phyloP scores from a whole-genome alignment of 768 basidiomycete species.

The Austroboletus eburneus region DNA sequence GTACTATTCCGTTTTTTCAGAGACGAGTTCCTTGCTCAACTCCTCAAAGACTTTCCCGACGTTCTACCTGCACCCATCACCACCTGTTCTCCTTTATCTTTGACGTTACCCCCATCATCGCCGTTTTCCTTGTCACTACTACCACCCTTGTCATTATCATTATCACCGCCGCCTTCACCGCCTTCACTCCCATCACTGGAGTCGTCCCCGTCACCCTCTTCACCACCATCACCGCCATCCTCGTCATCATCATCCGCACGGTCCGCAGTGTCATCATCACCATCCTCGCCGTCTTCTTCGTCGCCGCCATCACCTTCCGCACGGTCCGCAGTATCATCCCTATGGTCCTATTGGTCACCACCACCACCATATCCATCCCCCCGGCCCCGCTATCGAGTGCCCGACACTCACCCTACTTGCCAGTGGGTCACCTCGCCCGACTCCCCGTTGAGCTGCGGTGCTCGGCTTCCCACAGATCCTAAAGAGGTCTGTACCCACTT shows the following conservation, averaged over 20 bases:
- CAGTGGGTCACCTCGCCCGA: constrained; percentile 6
- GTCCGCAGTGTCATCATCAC: too few relatives aligned
- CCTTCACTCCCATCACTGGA: too few relatives aligned
- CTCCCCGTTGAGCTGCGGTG: constrained; percentile 1
- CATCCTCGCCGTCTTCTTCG: too few relatives aligned
- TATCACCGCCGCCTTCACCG: too few relatives aligned
- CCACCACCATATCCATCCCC: background rate
- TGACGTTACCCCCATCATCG: background rate
- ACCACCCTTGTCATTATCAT: background rate
- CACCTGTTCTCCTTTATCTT: background rate
- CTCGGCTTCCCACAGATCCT: constrained; percentile 1
- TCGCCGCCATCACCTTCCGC: too few relatives aligned
- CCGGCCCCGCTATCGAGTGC: background rate
- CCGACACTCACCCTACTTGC: background rate
- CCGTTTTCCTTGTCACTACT: background rate
- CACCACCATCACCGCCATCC: too few relatives aligned
- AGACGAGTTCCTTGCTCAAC: constrained; percentile 10
- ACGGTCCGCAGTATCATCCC: too few relatives aligned
- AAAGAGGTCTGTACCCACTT: constrained; percentile 9
- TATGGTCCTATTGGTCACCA: too few relatives aligned
- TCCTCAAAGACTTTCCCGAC: constrained; percentile 5
- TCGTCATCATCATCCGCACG: too few relatives aligned
- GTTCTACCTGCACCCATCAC: background rate
- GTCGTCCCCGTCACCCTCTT: too few relatives aligned
- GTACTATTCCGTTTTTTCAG: constrained; percentile 5